Base-by-base conservation (phyloP, 164 flowering plant genomes). In the Aristolochia fimbriata region DNA sequence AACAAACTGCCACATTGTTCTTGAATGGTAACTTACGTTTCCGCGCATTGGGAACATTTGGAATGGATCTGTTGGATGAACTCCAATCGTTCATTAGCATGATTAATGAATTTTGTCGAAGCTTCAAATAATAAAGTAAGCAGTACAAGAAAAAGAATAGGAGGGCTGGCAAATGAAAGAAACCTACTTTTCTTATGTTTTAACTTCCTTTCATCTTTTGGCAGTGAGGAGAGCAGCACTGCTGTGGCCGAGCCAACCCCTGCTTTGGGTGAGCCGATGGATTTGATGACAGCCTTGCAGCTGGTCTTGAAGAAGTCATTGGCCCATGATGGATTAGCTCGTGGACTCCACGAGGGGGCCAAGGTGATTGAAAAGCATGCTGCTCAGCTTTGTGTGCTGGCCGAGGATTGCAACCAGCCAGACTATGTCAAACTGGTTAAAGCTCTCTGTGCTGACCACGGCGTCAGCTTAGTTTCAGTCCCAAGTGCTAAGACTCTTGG, bases 401-500 rank as follows among this genome's bases (percentile, higher is more conserved):
- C 91, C 3, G 91, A 89, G 71, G 89, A 84, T 62, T 89, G 94
- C 48, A 47, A 89, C 71, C 89, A 85, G 61, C 79, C 84, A 12
- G 89, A 89, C 60, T 86, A 82, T 66, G 76, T 82, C 54, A 89
- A 89, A 65, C 67, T 89, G 55, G 88, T 85, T 12, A 82, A 76
- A 64, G 89, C 86, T 0, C 83, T 88, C 20, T 86, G 96, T 69
- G 83, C 83, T 53, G 94, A 85, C 59, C 80, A 85, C 63, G 81
- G 79, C 53, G 89, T 87, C 0, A 73, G 68, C 74, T 66, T 89
- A 73, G 68, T 89, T 6, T 69, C 87, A 10, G 85, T 84, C 56
- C 89, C 94, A 0, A 81, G 81, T 80, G 85, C 87, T 10, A 86
- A 86, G 62, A 83, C 89, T 59, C 85, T 86, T 43, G 91, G 91